Evolutionary conservation across 495 filamentous ascomycete species (phyloP), one percentile per base, ranked within the genome.

Genomic region (Aspergillus cristatus): DNA sequence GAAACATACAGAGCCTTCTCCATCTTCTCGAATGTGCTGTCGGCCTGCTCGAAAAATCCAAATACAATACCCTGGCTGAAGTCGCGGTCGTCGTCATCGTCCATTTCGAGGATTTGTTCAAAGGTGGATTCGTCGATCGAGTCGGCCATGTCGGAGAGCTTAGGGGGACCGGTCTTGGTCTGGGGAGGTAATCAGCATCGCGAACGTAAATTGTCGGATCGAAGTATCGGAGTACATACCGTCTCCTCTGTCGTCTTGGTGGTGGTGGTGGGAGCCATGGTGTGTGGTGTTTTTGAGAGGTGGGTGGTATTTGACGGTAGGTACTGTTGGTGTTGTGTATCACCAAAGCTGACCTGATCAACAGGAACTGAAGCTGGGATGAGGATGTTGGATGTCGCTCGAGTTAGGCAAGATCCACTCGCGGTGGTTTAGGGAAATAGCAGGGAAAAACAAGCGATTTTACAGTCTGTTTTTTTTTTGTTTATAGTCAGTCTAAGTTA

Each of bases 31-130:
- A 96, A 95, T 1, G 93, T 96, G 40, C 69, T 70, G 37, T 84
- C 72, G 8, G 91, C 91, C 61, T 98, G 91, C 13, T 88, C 80
- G 40, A 97, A 95, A 65, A 96, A 98, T 28, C 83, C 84, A 48
- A 72, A 79, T 3, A 98, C 93, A 40, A 98, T 93, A 33, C 84
- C 79, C 53, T 71, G 75, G 63, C 79, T 86, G 69, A 84, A 94
- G 39, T 80, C 86, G 43, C 62, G 62, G 32, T 86, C 82, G 3
- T 80, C 78, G 41, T 84, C 82, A 30, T 95, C 88, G 54, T 95
- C 88, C 88, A 95, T 94, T 62, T 94, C 88, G 30, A 96, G 76
- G 57, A 98, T 95, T 62, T 98, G 91, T 41, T 84, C 80, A 43
- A 98, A 98, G 40, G 86, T 91, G 34, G 57, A 50, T 16, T 62